phyloP scores from a whole-genome alignment of 257 asterid genomes.

The Petrea volubilis region DNA sequence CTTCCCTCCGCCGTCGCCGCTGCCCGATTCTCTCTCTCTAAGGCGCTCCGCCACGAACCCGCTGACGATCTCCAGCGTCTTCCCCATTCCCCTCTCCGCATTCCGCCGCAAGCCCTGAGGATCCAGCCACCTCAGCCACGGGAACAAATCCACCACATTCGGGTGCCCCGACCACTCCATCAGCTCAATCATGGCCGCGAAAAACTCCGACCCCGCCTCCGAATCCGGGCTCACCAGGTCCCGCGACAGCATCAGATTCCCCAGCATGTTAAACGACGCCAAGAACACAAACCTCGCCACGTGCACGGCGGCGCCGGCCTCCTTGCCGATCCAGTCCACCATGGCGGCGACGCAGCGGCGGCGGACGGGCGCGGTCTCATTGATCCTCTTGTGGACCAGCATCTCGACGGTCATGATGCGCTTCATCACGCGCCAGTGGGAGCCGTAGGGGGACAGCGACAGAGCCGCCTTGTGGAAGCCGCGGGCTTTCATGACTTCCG shows the following conservation, averaged over 20 bases:
- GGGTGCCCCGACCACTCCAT: slow-evolving; percentile 56
- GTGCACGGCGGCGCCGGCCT: slow-evolving; percentile 23
- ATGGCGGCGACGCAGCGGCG: slow-evolving; percentile 42
- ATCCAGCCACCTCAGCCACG: slow-evolving; percentile 47
- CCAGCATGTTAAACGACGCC: slow-evolving; percentile 60
- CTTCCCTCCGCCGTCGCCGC: not conserved
- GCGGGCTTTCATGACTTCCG: slow-evolving; percentile 45
- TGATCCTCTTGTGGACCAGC: slow-evolving; percentile 40
- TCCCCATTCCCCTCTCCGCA: slow-evolving; percentile 40
- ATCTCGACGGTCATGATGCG: slow-evolving; percentile 58
- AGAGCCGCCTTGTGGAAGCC: slow-evolving; percentile 43
- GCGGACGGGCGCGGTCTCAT: slow-evolving; percentile 44
- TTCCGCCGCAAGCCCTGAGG: slow-evolving; percentile 55
- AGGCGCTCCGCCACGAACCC: slow-evolving; percentile 39
- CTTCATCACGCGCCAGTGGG: slow-evolving; percentile 55
- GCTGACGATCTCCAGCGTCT: slow-evolving; percentile 36
- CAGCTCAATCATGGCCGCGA: slow-evolving; percentile 46
- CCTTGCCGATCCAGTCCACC: slow-evolving; percentile 46
- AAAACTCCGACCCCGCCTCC: slow-evolving; percentile 46
- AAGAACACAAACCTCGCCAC: slow-evolving; percentile 56
- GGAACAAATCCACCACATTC: slow-evolving; percentile 56
- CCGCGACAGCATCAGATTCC: slow-evolving; percentile 52
- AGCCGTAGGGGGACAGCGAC: slow-evolving; percentile 60
- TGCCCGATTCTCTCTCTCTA: slow-evolving; percentile 26
- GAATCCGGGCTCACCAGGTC: slow-evolving; percentile 49